These are phyloP conservation scores for Euryodendron excelsum DNA, from an alignment of 148 eudicot genomes.

Conservation along the genomic window DNA sequence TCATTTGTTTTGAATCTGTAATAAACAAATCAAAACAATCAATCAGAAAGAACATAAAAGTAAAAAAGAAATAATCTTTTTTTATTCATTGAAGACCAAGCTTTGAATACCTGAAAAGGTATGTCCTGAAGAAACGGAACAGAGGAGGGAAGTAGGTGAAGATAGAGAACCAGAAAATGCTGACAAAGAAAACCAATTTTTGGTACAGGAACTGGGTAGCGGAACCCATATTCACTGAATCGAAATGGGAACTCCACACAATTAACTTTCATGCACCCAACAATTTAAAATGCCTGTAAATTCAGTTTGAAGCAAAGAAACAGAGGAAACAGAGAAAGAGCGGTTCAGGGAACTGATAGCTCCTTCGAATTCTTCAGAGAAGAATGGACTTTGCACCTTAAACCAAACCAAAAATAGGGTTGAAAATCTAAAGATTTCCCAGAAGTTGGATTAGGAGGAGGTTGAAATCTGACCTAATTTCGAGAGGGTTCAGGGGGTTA, in stretches of 20 bases:
- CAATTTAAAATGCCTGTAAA: constrained; percentile 16
- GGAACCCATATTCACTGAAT: constrained; percentile 35
- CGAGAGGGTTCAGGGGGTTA: constrained; percentile 7
- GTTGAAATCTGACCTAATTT: constrained; percentile 55
- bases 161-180: constrained; percentile 33
- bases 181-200: constrained; percentile 32
- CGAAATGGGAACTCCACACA: constrained; percentile 27
- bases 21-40: background rate
- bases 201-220: constrained; percentile 20
- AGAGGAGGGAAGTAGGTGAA: constrained; percentile 41
- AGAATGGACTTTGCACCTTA: constrained; percentile 35
- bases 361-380: constrained; percentile 28
- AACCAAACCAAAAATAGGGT: background rate
- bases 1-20: constrained; percentile 23
- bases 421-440: background rate
- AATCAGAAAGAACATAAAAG: background rate
- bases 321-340: constrained; percentile 33
- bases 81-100: background rate
- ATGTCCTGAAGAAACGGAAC: constrained; percentile 39
- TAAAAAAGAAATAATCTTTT: background rate
- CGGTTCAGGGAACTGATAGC: constrained; percentile 22
- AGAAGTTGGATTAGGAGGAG: constrained; percentile 13
- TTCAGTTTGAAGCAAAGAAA: constrained; percentile 35
- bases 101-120: constrained; percentile 57
- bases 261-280: constrained; percentile 27